Evolutionary conservation across 305 asterid species (phyloP).

Genomic region (Fraxinus platypoda): DNA sequence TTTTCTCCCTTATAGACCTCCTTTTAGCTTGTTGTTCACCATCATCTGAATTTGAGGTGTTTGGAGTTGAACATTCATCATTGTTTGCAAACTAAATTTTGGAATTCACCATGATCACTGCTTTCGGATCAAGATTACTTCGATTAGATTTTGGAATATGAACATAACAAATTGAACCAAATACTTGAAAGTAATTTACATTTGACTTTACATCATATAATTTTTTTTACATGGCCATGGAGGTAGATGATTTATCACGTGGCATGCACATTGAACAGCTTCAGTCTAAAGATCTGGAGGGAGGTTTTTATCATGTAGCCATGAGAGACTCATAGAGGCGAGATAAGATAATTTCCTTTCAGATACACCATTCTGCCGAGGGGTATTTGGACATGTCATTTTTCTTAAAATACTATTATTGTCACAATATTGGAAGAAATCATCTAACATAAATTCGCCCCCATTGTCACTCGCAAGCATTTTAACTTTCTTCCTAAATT

Average conservation of each 20-base stretch:
- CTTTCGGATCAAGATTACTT: neutral
- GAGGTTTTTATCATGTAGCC: conserved; percentile 17
- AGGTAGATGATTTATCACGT: conserved; percentile 14
- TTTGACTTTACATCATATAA: neutral
- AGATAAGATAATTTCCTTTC: neutral
- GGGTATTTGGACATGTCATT: conserved; percentile 19
- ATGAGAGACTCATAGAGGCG: conserved; percentile 1
- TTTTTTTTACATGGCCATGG: conserved; percentile 16
- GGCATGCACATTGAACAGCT: neutral
- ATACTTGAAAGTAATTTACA: neutral
- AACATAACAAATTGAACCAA: neutral
- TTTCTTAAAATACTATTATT: neutral
- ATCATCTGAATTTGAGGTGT: neutral
- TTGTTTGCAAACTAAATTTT: neutral
- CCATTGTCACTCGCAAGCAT: conserved; percentile 17
- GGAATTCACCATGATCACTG: neutral
- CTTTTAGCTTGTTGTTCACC: neutral
- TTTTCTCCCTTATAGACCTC: neutral
- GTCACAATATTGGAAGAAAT: conserved; percentile 5
- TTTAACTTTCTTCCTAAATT: neutral
- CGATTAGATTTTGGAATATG: neutral
- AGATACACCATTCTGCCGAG: neutral
- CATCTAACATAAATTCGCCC: conserved; percentile 8
- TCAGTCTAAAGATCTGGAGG: conserved; percentile 11
- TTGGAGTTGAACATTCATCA: neutral